Evolutionary conservation across 768 basidiomycete genomes (phyloP).

Genomic region (Hygrocybe punicea): DNA sequence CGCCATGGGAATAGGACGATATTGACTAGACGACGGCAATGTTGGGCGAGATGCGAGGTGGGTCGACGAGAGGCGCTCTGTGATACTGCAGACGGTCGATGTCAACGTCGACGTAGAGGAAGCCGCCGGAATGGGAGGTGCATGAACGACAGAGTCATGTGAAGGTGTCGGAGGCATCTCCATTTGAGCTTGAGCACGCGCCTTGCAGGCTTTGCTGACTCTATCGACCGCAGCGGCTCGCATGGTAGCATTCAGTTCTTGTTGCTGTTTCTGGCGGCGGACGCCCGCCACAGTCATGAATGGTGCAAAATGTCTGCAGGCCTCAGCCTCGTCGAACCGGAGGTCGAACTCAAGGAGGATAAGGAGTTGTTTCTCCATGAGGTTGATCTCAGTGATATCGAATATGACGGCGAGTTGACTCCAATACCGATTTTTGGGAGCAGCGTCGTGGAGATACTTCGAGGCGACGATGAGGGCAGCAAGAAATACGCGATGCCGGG

Average conservation of each 20-base stretch:
- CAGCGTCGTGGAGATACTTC: conserved; percentile 97
- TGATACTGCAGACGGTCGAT: conserved; percentile 57
- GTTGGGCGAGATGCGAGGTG: conserved; percentile 33
- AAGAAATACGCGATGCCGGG: conserved; percentile 92
- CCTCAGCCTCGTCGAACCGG: conserved; percentile 82
- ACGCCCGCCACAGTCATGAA: conserved; percentile 49
- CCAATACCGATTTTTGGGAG: conserved; percentile 96
- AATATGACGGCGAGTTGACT: conserved; percentile 71
- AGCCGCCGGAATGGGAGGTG: conserved; percentile 32
- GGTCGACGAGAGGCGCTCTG: conserved; percentile 52
- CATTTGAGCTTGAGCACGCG: conserved; percentile 44
- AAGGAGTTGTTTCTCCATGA: conserved; percentile 97
- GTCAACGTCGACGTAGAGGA: conserved; percentile 40
- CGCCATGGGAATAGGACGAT: conserved; percentile 27
- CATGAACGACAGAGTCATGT: background rate
- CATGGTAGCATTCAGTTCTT: conserved; percentile 32
- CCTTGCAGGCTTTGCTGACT: conserved; percentile 53
- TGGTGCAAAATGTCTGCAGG: conserved; percentile 65
- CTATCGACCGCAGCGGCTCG: conserved; percentile 53
- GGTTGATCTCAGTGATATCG: conserved; percentile 77
- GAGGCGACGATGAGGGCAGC: conserved; percentile 93
- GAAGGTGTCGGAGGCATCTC: conserved; percentile 42
- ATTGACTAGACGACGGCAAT: conserved; percentile 14
- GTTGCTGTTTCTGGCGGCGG: conserved; percentile 13
- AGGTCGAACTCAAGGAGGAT: conserved; percentile 91